Evolutionary conservation across 768 basidiomycete species (phyloP), one percentile per base, ranked within the genome.

Genomic region (Kwoniella europaea): DNA sequence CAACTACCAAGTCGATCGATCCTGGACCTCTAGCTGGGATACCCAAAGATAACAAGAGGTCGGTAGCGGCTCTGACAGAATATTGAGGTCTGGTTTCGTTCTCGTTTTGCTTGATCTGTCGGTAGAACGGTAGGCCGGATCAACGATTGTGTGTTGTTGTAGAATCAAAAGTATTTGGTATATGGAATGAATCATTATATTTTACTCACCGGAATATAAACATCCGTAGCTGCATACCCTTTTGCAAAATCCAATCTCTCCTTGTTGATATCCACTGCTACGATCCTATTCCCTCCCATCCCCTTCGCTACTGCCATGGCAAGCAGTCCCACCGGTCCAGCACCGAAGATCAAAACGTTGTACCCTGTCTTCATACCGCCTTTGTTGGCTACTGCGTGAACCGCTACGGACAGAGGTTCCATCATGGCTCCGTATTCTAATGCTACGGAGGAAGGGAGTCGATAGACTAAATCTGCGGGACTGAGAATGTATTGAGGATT

Each of bases 401-500:
- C 88, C 3, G 89, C 96, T 27, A 98, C 96, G 24, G 95, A 90
- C 52, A 98, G 88, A 4, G 96, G 96, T 83, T 98, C 96, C 86
- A 97, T 94, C 92, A 98, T 91, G 6, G 96, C 94, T 42, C 95
- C 96, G 81, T 98, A 94, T 83, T 96, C 95, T 15, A 96, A 88
- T 20, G 90, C 88, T 59, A 98, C 88, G 79, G 89, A 86, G n/a
- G 90, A 88, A 2, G 94, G 94, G 13, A 98, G 88, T 50, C 86
- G 87, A 71, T 81, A 83, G 54, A 80, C 84, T 35, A 97, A 87
- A 82, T 97, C 92, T 27, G 89, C 89, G 16, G 94, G 93, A 67
- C 76, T 79, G 55, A 42, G 16, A 16, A 35, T 35, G 1, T 4
- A 61, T 16, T 16, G 15, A 29, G 35, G 29, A n/a, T 29, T 24